Evolutionary conservation across 164 flowering plant species (phyloP), one percentile per base, ranked within the genome.

Genomic region (Echeveria elegans): DNA sequence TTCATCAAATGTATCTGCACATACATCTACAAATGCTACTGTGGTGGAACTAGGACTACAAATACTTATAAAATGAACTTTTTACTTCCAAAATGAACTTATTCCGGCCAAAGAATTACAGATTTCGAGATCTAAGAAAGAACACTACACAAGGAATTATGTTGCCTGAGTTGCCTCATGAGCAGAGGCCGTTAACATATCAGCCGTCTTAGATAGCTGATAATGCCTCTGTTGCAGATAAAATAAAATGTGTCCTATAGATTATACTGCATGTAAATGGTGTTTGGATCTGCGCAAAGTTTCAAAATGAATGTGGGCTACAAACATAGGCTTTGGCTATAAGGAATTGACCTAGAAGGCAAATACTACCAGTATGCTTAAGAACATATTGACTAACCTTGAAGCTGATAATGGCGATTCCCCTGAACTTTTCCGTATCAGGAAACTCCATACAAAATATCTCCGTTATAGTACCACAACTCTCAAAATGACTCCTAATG

Each of bases 361-460:
- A 56, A 56, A 56, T 29, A 10, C 7, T 7, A 34, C 37, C 3
- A 7, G 5, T 34, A 7, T 34, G 37, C 37, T 34, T 7, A 34
- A 34, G 64, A 24, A 60, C 29, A 65, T 62, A 64, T 64, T 1
- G 53, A 32, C 65, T 16, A 70, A 88, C 95, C 92, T 88, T 83
- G 78, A 93, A 93, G 69, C 75, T 86, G 69, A 93, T 76, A 47
- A 90, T 84, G 38, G 97, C 90, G 67, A 90, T 90, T 60, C 98
- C 98, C 74, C 94, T 87, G 71, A 90, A 93, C 82, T 88, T 90
- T 65, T 95, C 96, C 75, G 77, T 91, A 43, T 93, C 96, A 34
- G 95, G 88, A 73, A 89, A 91, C 36, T 4, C 81, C 96, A 89
- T 80, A 66, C 97, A 90, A 70, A 89, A 94, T 61, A 94, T 34